Evolutionary conservation across 2,329 filamentous ascomycete genomes (phyloP), one percentile per base, ranked within the genome.

Genomic region (Penicillium decumbens): DNA sequence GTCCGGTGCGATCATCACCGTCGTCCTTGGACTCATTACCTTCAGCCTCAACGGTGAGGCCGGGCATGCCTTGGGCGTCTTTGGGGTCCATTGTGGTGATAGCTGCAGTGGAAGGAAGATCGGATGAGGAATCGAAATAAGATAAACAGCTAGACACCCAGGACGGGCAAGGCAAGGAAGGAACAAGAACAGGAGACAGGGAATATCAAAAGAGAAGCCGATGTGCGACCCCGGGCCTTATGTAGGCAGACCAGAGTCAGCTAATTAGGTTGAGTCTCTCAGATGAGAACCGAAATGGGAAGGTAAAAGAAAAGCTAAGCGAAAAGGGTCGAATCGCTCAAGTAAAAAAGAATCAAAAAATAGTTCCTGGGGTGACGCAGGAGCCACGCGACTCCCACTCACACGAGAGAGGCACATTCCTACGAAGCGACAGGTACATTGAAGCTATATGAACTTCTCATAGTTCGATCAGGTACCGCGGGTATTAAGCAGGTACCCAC

Each of bases 1-100:
- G 56, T 8, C 47, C 54, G 5, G 29, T 41, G 0, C 48, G 51
- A 9, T 57, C 56, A 7, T 57, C 56, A 39, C 32, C 13, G 6
- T 59, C 57, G 9, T 55, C 51, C 12, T 35, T 50, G 23, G 29
- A 7, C 7, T 41, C 30, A 13, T 50, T 42, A 20, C 42, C 43
- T 24, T 52, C 50, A 3, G 51, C 42, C 28, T 61, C 56, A 30
- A 58, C 43, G 8, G 57, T 56, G 20, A 48, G 3, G n/a, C 54
- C 54, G 10, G 28, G n/a, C 39, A 41, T 55, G 35, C 33, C 32
- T 18, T 55, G 37, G 12, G 48, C 7, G 27, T 24, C 2, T 5
- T 38, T 44, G 25, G 50, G 5, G 20, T 44, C 44, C 58, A 61
- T 61, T 24, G 9, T 24, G 41, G 33, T 3, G 39, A 50, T 40